phyloP scores from a whole-genome alignment of 768 basidiomycete species.

The Thelephora aurantiotincta region DNA sequence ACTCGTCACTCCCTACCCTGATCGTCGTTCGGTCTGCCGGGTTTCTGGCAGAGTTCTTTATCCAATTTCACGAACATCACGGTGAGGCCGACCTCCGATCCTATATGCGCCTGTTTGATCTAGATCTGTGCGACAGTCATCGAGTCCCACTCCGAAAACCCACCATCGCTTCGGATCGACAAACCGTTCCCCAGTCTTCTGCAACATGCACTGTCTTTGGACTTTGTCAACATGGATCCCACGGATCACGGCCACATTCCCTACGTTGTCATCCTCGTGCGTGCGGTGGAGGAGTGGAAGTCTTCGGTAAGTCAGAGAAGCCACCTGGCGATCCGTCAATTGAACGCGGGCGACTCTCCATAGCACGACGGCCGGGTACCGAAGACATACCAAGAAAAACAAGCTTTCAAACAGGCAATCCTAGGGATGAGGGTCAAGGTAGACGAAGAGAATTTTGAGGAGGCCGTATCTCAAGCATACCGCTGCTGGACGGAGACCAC shows the following conservation, averaged over 20 bases:
- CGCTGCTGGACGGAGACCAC: slow-evolving; percentile 54
- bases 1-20: slow-evolving; percentile 46
- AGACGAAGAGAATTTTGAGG: slow-evolving; percentile 97
- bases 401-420: slow-evolving; percentile 61
- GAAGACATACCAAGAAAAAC: slow-evolving; percentile 45
- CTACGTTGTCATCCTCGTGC: slow-evolving; percentile 79
- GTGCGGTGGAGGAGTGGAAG: slow-evolving; percentile 75
- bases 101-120: background rate
- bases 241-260: slow-evolving; percentile 88
- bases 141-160: slow-evolving; percentile 51
- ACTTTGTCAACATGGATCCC: slow-evolving; percentile 69
- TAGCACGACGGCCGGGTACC: slow-evolving; percentile 58
- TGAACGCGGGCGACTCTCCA: background rate
- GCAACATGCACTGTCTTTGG: slow-evolving; percentile 54
- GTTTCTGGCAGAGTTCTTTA: slow-evolving; percentile 78
- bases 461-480: slow-evolving; percentile 82
- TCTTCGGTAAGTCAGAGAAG: slow-evolving; percentile 26
- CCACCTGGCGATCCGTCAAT: background rate
- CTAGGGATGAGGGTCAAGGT: slow-evolving; percentile 49
- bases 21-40: slow-evolving; percentile 76
- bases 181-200: slow-evolving; percentile 76
- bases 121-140: slow-evolving; percentile 39
- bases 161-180: slow-evolving; percentile 72
- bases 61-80: slow-evolving; percentile 82
- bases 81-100: slow-evolving; percentile 30